Percentiles rank a stretch among this genome's conserved stretches.
These are phyloP conservation scores for Pseudocercospora cruenta DNA, from an alignment of 2,329 filamentous ascomycete genomes.

Conservation along the genomic window DNA sequence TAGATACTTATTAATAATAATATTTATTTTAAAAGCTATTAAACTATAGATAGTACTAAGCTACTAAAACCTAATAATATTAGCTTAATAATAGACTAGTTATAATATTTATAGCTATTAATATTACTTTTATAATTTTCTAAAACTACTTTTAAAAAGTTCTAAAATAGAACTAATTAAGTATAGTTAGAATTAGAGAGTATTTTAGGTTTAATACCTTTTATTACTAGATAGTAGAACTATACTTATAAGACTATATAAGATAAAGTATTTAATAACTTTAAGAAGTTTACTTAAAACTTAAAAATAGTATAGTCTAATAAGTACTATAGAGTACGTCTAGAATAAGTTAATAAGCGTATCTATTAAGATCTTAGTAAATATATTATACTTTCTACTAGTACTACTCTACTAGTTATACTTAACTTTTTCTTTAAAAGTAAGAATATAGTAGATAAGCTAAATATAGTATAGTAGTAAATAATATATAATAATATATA, in stretches of 20 bases:
- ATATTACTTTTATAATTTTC: slow-evolving; percentile 27
- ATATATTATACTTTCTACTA: not conserved
- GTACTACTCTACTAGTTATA: not conserved
- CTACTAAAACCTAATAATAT: not conserved
- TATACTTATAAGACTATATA: not conserved
- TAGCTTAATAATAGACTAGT: no score
- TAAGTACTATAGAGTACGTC: not conserved
- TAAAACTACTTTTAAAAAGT: slow-evolving; percentile 25
- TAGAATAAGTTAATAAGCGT: not conserved
- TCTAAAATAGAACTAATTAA: slow-evolving; percentile 26
- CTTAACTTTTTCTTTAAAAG: not conserved
- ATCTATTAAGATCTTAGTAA: not conserved
- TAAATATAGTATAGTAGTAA: not conserved
- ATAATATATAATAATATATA: not conserved
- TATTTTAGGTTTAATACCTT: slow-evolving; percentile 23
- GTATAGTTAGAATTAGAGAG: slow-evolving; percentile 23
- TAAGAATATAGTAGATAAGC: not conserved
- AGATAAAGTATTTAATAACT: not conserved
- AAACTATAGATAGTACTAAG: slow-evolving; percentile 13
- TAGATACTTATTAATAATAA: slow-evolving; percentile 32
- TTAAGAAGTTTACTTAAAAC: not conserved
- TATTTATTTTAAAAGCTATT: slow-evolving; percentile 27
- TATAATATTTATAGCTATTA: no score
- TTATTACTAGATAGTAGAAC: slow-evolving; percentile 23
- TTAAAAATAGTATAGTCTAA: not conserved